Evolutionary conservation across 768 basidiomycete species (phyloP).

Genomic region (Russula earlei): DNA sequence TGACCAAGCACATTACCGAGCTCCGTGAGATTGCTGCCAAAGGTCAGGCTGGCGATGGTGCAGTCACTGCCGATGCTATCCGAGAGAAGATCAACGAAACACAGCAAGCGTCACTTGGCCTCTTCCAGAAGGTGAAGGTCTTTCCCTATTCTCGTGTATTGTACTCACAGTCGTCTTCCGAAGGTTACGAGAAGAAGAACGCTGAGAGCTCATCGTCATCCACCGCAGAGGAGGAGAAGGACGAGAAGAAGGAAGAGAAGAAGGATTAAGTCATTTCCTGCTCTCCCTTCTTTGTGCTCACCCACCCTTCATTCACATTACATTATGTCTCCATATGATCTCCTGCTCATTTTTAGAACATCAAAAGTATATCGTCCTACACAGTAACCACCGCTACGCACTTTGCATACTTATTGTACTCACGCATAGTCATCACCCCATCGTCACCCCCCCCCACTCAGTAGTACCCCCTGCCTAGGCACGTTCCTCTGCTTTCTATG

Average conservation of each 20-base stretch:
- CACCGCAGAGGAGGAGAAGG: constrained; percentile 31
- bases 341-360: constrained; percentile 17
- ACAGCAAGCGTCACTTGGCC: constrained; percentile 87
- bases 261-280: constrained; percentile 53
- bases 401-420: constrained; percentile 15
- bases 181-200: constrained; percentile 82
- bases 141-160: too few species aligned
- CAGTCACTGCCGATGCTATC: constrained; percentile 76
- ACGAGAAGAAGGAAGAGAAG: constrained; percentile 68
- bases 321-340: constrained; percentile 8
- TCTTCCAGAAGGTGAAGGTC: constrained; percentile 76
- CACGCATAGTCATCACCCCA: constrained; percentile 8
- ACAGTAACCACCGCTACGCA: constrained; percentile 13
- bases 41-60: constrained; percentile 79
- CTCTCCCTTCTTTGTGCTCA: neutral
- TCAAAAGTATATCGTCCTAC: constrained; percentile 16
- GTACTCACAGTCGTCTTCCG: neutral
- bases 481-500: neutral
- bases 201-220: constrained; percentile 46
- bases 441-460: constrained; percentile 17
- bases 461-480: constrained; percentile 4
- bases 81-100: constrained; percentile 90
- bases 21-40: constrained; percentile 83
- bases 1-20: constrained; percentile 75
- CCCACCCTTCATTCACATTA: constrained; percentile 3